Evolutionary conservation across 179 eudicot genomes (phyloP).

Genomic region (Carnegiea gigantea): DNA sequence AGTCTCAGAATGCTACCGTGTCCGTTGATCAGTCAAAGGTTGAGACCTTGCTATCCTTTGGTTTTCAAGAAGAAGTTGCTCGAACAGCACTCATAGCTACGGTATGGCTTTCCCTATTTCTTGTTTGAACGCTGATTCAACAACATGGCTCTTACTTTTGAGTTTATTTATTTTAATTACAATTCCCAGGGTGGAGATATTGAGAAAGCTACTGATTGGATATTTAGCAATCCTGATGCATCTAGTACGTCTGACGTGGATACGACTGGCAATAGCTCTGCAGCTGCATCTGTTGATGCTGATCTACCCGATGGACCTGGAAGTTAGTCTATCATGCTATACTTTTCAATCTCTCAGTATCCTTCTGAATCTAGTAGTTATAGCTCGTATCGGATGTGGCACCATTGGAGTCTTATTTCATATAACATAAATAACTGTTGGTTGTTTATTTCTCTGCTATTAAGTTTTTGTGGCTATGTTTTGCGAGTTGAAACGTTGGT

Average conservation of each 20-base stretch:
- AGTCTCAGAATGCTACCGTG: slow-evolving; percentile 39
- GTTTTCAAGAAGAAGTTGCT: slow-evolving; percentile 80
- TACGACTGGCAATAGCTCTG: slow-evolving; percentile 52
- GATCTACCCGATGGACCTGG: slow-evolving; percentile 89
- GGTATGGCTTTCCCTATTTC: slow-evolving; percentile 42
- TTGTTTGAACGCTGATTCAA: not conserved
- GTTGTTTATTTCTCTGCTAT: too few relatives aligned
- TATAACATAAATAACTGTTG: too few relatives aligned
- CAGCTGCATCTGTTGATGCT: slow-evolving; percentile 38
- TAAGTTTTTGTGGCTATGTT: not conserved
- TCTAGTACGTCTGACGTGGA: slow-evolving; percentile 59
- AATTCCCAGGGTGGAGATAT: slow-evolving; percentile 80
- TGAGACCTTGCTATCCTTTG: slow-evolving; percentile 74
- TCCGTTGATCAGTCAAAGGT: slow-evolving; percentile 67
- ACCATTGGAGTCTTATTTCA: too few relatives aligned
- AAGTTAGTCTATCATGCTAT: slow-evolving; percentile 54
- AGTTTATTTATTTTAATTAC: not conserved
- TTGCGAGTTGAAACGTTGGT: not conserved
- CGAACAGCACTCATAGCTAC: slow-evolving; percentile 69
- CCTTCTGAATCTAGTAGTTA: too few relatives aligned
- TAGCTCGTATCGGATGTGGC: too few relatives aligned
- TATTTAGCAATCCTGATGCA: slow-evolving; percentile 63
- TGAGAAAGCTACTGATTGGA: slow-evolving; percentile 98
- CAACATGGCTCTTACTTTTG: not conserved
- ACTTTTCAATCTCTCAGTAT: not conserved